These are phyloP conservation scores for Craterostigma plantagineum DNA, from an alignment of 257 asterid species.

Conservation along the genomic window DNA sequence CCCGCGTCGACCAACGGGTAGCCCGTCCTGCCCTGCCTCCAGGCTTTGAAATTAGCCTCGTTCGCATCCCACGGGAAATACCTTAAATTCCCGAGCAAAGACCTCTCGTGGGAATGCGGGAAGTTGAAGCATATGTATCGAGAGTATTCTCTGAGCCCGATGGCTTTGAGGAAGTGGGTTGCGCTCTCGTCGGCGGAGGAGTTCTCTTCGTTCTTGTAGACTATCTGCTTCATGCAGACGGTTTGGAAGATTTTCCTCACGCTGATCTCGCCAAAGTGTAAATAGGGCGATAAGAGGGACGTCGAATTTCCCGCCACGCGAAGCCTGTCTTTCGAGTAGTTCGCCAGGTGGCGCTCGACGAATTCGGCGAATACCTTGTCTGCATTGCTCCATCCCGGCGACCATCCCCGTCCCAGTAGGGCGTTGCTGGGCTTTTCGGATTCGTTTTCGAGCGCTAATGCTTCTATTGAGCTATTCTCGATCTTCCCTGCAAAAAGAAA, in stretches of 20 bases:
- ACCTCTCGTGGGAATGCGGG: conserved; percentile 68
- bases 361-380: conserved; percentile 58
- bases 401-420: conserved; percentile 69
- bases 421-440: conserved; percentile 81
- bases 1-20: conserved; percentile 92
- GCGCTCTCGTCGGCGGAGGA: conserved; percentile 40
- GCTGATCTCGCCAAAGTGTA: conserved; percentile 85
- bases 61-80: conserved; percentile 75
- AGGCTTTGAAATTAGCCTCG: conserved; percentile 53
- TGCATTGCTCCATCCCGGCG: conserved; percentile 85
- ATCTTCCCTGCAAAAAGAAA: conserved; percentile 24
- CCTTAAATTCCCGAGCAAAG: conserved; percentile 36
- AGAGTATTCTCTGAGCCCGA: conserved; percentile 76
- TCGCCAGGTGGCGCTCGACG: conserved; percentile 33
- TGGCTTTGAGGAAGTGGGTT: conserved; percentile 33
- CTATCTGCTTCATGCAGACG: conserved; percentile 39
- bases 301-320: conserved; percentile 59
- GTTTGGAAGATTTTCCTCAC: conserved; percentile 42
- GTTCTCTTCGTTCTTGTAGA: conserved; percentile 51
- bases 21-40: conserved; percentile 92
- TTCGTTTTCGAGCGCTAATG: conserved; percentile 62
- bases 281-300: conserved; percentile 68
- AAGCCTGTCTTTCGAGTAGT: conserved; percentile 51
- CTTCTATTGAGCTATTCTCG: conserved; percentile 31
- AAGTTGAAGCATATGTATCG: conserved; percentile 87